Evolutionary conservation across 352 stramenopile species (phyloP).

Genomic region (Phytopythium oedochilum): DNA sequence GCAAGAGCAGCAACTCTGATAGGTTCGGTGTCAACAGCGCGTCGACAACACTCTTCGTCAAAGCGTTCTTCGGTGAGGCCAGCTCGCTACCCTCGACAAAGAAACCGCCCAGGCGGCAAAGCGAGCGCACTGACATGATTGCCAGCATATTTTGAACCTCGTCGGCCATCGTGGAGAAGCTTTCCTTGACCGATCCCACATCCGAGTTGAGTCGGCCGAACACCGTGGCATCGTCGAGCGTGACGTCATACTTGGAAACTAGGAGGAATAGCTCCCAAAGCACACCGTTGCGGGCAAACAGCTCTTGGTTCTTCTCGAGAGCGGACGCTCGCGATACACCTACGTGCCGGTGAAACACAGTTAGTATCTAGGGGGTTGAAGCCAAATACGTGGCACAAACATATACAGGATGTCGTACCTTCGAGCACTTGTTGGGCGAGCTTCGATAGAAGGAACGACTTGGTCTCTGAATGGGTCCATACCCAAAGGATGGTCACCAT

Average conservation of each 20-base stretch:
- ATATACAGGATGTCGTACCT: conserved; percentile 23
- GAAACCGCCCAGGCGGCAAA: conserved; percentile 67
- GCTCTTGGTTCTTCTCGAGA: conserved; percentile 51
- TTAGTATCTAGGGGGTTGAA: not conserved
- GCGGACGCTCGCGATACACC: conserved; percentile 59
- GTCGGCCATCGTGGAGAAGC: conserved; percentile 32
- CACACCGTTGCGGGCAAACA: conserved; percentile 41
- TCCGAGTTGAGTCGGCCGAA: conserved; percentile 33
- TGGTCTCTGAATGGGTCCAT: conserved; percentile 48
- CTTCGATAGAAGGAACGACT: conserved; percentile 54
- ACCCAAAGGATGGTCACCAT: conserved; percentile 72
- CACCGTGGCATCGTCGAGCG: conserved; percentile 50
- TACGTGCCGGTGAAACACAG: conserved; percentile 5
- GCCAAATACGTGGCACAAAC: not conserved
- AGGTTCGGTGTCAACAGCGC: conserved; percentile 76
- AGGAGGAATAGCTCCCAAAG: conserved; percentile 69
- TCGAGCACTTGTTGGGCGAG: conserved; percentile 72
- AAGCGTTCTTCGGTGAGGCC: conserved; percentile 29
- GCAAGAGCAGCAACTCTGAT: conserved; percentile 46
- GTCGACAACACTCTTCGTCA: conserved; percentile 39
- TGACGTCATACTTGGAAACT: conserved; percentile 62
- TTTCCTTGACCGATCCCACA: conserved; percentile 25
- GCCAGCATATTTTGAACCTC: conserved; percentile 71
- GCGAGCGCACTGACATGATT: conserved; percentile 58
- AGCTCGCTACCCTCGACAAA: conserved; percentile 52